Conservation (phyloP, 169 alveolate species). For the Eimeria sp. region DNA sequence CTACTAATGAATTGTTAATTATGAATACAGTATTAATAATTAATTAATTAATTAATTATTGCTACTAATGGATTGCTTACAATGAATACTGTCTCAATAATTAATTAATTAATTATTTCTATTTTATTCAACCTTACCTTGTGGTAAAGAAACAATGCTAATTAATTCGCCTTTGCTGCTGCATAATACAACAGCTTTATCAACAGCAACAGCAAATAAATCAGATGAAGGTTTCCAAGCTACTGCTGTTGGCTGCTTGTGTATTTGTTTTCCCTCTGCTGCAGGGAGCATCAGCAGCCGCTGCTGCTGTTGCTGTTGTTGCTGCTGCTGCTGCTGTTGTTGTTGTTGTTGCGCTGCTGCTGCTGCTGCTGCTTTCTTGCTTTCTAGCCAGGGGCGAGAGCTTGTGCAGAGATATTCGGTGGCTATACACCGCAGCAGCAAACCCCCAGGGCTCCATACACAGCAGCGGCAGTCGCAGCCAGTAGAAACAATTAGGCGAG, state of each 20-base stretch:
- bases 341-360: no score
- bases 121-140: neutral
- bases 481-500: neutral
- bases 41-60: no score
- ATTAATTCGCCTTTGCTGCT: neutral
- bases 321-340: no score
- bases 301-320: neutral
- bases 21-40: no score
- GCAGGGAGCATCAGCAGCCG: constrained; percentile 7
- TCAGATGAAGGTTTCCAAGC: constrained; percentile 32
- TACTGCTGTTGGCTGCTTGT: neutral
- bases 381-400: neutral
- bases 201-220: neutral
- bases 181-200: neutral
- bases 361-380: neutral
- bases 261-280: neutral
- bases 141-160: neutral
- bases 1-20: no score
- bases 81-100: no score
- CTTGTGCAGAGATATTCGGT: neutral
- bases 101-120: no score
- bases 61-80: no score
- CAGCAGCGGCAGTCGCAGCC: constrained; percentile 34
- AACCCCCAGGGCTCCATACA: neutral
- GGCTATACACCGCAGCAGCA: constrained; percentile 24